Conservation (phyloP, 202 grass and related monocot species). For the Saccharum hybrid region DNA sequence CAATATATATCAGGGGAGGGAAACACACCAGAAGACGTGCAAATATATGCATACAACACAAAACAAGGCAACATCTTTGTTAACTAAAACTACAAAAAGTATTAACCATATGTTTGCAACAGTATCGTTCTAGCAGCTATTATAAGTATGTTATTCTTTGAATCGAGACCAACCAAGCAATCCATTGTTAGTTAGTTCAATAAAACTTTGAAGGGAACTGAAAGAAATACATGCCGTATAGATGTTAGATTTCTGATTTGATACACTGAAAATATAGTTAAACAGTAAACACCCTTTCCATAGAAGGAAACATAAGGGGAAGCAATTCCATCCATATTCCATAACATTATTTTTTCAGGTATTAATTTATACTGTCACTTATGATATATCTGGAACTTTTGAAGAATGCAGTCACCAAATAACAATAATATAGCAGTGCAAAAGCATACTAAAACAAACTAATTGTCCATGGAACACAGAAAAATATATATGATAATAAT, state of each 20-base stretch:
- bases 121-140: slow-evolving; percentile 13
- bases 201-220: slow-evolving; percentile 20
- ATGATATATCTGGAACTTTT: slow-evolving; percentile 10
- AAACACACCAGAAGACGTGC: slow-evolving; percentile 22
- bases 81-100: background rate
- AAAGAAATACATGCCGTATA: slow-evolving; percentile 19
- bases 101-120: background rate
- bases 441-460: slow-evolving; percentile 5
- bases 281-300: slow-evolving; percentile 5
- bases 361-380: background rate
- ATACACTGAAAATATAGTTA: slow-evolving; percentile 31
- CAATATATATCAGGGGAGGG: background rate
- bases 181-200: slow-evolving; percentile 8
- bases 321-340: background rate
- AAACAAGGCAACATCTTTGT: background rate
- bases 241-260: slow-evolving; percentile 18
- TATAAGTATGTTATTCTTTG: background rate
- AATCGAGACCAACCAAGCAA: background rate
- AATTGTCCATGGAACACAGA: background rate
- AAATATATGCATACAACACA: slow-evolving; percentile 32
- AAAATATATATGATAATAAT: background rate
- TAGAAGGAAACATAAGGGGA: slow-evolving; percentile 7
- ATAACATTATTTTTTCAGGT: background rate
- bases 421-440: background rate
- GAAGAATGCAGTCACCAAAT: slow-evolving; percentile 33